Evolutionary conservation across 163 green algal genomes (phyloP).

Genomic region (Scenedesmus sp.): DNA sequence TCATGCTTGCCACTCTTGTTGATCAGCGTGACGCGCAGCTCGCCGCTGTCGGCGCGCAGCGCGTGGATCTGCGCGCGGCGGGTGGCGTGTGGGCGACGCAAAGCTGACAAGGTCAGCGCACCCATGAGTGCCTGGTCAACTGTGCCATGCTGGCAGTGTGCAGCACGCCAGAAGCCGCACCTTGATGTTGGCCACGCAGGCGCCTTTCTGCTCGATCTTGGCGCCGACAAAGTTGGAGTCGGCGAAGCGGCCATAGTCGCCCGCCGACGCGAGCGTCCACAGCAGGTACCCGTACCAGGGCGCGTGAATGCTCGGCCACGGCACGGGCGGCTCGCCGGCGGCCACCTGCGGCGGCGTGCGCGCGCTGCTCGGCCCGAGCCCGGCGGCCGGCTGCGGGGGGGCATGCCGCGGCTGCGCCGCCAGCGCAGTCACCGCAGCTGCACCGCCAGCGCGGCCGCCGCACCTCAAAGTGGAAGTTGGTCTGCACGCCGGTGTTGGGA

Average conservation of each 20-base stretch:
- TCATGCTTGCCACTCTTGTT: too few relatives aligned
- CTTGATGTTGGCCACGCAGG: too few relatives aligned
- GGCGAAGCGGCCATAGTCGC: neutral
- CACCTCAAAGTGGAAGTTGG: slow-evolving; percentile 35
- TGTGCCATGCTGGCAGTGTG: neutral
- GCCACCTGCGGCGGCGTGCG: slow-evolving; percentile 2
- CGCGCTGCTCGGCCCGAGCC: neutral
- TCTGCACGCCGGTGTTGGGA: slow-evolving; percentile 44
- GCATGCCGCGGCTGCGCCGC: too few relatives aligned
- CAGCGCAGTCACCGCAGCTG: neutral
- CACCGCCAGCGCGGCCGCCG: neutral
- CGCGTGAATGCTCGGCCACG: slow-evolving; percentile 33
- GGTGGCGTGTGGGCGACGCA: too few relatives aligned
- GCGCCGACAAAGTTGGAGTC: slow-evolving; percentile 12
- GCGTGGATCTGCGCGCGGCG: slow-evolving; percentile 13
- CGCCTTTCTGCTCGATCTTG: neutral
- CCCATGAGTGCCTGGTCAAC: neutral
- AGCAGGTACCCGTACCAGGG: slow-evolving; percentile 45
- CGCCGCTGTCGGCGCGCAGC: slow-evolving; percentile 2
- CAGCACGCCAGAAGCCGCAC: too few relatives aligned
- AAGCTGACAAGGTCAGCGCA: too few relatives aligned
- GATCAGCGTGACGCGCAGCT: slow-evolving; percentile 24
- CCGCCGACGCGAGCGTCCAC: slow-evolving; percentile 1
- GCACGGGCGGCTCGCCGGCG: neutral
- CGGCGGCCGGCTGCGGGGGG: too few relatives aligned